These are phyloP conservation scores for Tulasnella calospora DNA, from an alignment of 768 basidiomycete genomes.

Conservation along the genomic window DNA sequence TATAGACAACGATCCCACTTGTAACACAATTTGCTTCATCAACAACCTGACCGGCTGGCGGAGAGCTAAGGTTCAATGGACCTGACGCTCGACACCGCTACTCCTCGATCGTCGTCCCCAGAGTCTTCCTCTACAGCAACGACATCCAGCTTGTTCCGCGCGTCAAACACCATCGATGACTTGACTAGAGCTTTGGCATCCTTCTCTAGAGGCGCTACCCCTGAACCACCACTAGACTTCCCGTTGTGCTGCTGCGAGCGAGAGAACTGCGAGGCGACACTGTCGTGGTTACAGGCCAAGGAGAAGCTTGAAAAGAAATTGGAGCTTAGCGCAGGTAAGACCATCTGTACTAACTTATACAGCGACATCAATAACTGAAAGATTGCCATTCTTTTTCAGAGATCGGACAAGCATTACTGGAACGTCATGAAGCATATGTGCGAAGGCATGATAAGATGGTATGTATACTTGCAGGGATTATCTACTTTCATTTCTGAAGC, in stretches of 20 bases:
- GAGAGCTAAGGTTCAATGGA: not conserved
- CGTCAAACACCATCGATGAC: conserved; percentile 60
- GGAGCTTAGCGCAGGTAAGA: conserved; percentile 80
- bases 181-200: conserved; percentile 66
- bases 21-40: not conserved
- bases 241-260: conserved; percentile 61
- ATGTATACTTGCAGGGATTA: not conserved
- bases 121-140: conserved; percentile 9
- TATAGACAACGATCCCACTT: not conserved
- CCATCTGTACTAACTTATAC: conserved; percentile 8
- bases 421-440: conserved; percentile 81
- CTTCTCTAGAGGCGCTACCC: conserved; percentile 65
- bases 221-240: conserved; percentile 50
- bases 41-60: not conserved
- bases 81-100: not conserved
- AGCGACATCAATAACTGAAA: conserved; percentile 21
- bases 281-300: conserved; percentile 60
- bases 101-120: conserved; percentile 12
- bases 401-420: conserved; percentile 82
- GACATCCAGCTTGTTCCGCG: conserved; percentile 19
- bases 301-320: conserved; percentile 69
- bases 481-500: not conserved
- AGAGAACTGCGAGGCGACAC: conserved; percentile 61
- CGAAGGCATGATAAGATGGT: conserved; percentile 50
- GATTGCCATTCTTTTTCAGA: conserved; percentile 44